Percentiles rank a stretch among this genome's conserved stretches.
Evolutionary conservation across 1,139 yeast species (phyloP).

Genomic region (Candida glucosophila): DNA sequence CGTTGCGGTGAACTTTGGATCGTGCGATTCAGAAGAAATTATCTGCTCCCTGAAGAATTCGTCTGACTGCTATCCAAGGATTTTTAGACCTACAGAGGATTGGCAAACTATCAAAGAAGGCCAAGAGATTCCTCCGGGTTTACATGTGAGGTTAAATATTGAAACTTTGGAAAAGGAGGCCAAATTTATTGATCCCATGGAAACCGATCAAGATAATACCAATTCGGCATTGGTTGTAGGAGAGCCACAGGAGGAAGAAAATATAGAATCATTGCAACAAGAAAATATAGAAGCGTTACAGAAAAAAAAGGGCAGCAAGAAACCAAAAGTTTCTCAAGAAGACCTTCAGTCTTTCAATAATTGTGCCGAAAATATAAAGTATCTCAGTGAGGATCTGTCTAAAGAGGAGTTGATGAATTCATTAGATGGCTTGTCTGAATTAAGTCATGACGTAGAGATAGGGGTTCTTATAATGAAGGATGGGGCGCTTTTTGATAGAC

Average conservation of each 20-base stretch:
- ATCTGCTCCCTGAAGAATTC: constrained; percentile 41
- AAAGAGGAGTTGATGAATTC: constrained; percentile 15
- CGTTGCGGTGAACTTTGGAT: too few species aligned
- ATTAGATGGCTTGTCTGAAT: constrained; percentile 45
- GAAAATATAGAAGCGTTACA: constrained; percentile 6
- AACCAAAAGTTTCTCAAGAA: constrained; percentile 9
- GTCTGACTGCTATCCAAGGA: constrained; percentile 51
- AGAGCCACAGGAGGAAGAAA: constrained; percentile 2
- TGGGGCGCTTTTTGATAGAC: constrained; percentile 8
- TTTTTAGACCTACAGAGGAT: constrained; percentile 51
- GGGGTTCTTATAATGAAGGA: constrained; percentile 37
- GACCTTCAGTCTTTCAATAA: constrained; percentile 13
- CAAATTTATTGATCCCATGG: constrained; percentile 31
- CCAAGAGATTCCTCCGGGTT: constrained; percentile 68
- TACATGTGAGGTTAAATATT: constrained; percentile 64
- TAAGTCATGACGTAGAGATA: constrained; percentile 58
- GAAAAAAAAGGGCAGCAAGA: constrained; percentile 4
- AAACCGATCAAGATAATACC: constrained; percentile 2
- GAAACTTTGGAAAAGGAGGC: constrained; percentile 68
- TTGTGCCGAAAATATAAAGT: constrained; percentile 18
- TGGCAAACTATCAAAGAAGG: constrained; percentile 67
- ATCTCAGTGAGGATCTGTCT: constrained; percentile 4
- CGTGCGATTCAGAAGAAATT: constrained; percentile 13
- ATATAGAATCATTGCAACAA: constrained; percentile 1
- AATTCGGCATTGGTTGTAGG: constrained; percentile 9